Evolutionary conservation across 1,284 basidiomycete species (phyloP), one percentile per base, ranked within the genome.

Genomic region (Ceratobasidium sp.): DNA sequence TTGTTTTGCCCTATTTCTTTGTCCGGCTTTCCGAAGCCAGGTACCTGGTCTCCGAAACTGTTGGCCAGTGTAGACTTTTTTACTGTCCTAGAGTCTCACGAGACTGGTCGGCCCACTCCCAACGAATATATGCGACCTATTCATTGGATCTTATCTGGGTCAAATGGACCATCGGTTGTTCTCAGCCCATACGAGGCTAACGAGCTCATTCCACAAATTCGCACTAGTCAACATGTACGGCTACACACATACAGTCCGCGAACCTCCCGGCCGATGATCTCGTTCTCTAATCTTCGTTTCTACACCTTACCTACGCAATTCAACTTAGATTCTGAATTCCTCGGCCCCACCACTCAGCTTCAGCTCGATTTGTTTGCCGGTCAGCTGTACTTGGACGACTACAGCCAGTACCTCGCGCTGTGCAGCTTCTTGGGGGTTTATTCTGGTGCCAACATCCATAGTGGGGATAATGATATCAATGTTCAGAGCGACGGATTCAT

Each of bases 161-260:
- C 37, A 49, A 35, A 66, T 20, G 75, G 75, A 23, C 79, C 81
- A 1, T 78, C 86, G 0, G 83, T 89, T 35, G 78, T 85, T n/a
- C 65, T 88, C 65, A 89, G 88, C 77, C 86, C 88, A 0, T 84
- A 80, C 68, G 88, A 89, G 75, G 86, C 80, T 53, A 83, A 88
- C 60, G 71, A 76, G 53, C 81, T 89, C 31, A 80, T 89, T 2
- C 83, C 83, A 0, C 28, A 76, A 0, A 77, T 77, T 31, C 76
- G 69, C 11, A n/a, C 13, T 5, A 75, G 69, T 39, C 37, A 75
- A 47, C 17, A 35, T 7, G 54, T 68, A 2, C 58, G 26, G 31
- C 61, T 77, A 20, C 75, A 76, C 45, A 49, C 67, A 7, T 76
- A 76, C 31, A n/a, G 51, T 7, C 75, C 75, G 6, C 58, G 60